Evolutionary conservation across 345 rosid genomes (phyloP).

Genomic region (Mallotus nudiflorus): DNA sequence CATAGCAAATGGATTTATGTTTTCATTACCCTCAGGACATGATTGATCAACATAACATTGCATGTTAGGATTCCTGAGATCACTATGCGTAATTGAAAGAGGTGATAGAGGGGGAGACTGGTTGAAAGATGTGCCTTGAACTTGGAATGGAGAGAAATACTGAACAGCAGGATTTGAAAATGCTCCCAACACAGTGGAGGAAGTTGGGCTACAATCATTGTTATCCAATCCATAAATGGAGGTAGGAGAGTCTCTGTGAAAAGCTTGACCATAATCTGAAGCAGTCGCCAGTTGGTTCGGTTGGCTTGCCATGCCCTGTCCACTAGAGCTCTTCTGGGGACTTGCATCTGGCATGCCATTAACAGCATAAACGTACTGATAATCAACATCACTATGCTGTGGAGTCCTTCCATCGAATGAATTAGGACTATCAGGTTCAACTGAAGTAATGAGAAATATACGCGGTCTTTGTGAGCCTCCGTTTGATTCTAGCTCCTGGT

Average conservation of each 20-base stretch:
- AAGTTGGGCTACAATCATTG: slow-evolving; percentile 46
- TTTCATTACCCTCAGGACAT: slow-evolving; percentile 27
- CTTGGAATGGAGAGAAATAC: slow-evolving; percentile 29
- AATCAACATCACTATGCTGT: slow-evolving; percentile 48
- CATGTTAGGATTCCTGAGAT: slow-evolving; percentile 18
- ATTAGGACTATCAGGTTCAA: slow-evolving; percentile 55
- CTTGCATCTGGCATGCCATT: slow-evolving; percentile 61
- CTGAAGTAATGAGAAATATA: slow-evolving; percentile 62
- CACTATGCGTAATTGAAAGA: slow-evolving; percentile 37
- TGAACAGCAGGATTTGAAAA: slow-evolving; percentile 39
- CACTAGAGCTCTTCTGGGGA: slow-evolving; percentile 50
- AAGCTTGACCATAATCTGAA: slow-evolving; percentile 48
- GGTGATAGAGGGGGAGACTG: slow-evolving; percentile 57
- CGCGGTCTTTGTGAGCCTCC: slow-evolving; percentile 72
- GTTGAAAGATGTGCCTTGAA: slow-evolving; percentile 30
- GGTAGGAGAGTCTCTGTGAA: slow-evolving; percentile 48
- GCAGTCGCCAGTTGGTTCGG: slow-evolving; percentile 46
- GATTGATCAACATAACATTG: slow-evolving; percentile 21
- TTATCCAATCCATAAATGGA: slow-evolving; percentile 43
- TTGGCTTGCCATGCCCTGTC: slow-evolving; percentile 49
- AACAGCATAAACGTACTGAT: slow-evolving; percentile 64
- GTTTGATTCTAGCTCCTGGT: slow-evolving; percentile 56
- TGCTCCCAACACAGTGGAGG: slow-evolving; percentile 30
- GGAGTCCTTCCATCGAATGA: slow-evolving; percentile 46
- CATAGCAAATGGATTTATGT: slow-evolving; percentile 14